These are phyloP conservation scores for Candida nemodendra DNA, from an alignment of 805 yeast species.

Conservation along the genomic window DNA sequence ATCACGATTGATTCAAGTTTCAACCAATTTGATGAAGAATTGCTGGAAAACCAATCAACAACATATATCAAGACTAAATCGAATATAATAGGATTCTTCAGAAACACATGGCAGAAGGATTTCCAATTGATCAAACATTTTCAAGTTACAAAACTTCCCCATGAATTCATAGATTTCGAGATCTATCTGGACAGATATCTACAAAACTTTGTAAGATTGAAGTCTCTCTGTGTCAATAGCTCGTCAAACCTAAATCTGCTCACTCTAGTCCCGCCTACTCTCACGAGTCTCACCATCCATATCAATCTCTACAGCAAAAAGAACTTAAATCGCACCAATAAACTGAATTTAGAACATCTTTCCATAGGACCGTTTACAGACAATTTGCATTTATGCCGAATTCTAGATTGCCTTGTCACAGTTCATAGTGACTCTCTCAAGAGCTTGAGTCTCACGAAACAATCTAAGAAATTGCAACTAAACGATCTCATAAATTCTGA, in stretches of 20 bases:
- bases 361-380: slow-evolving; percentile 17
- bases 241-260: slow-evolving; percentile 16
- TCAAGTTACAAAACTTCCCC: slow-evolving; percentile 20
- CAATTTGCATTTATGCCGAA: slow-evolving; percentile 4
- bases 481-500: slow-evolving; percentile 14
- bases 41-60: slow-evolving; percentile 2
- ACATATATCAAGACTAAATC: slow-evolving; percentile 18
- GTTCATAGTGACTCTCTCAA: not conserved
- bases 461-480: slow-evolving; percentile 10
- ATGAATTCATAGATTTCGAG: slow-evolving; percentile 31
- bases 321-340: not conserved
- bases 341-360: slow-evolving; percentile 5
- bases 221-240: slow-evolving; percentile 6
- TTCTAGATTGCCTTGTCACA: not conserved
- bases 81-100: slow-evolving; percentile 14
- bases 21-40: slow-evolving; percentile 28
- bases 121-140: slow-evolving; percentile 14
- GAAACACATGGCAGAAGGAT: not conserved
- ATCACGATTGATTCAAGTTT: slow-evolving; percentile 25
- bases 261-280: slow-evolving; percentile 4
- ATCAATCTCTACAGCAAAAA: slow-evolving; percentile 8
- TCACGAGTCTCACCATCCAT: slow-evolving; percentile 5
- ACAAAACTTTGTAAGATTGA: slow-evolving; percentile 3
- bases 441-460: slow-evolving; percentile 8
- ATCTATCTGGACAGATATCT: slow-evolving; percentile 9